phyloP scores from a whole-genome alignment of 805 yeast genomes.

The Candida oleophila region DNA sequence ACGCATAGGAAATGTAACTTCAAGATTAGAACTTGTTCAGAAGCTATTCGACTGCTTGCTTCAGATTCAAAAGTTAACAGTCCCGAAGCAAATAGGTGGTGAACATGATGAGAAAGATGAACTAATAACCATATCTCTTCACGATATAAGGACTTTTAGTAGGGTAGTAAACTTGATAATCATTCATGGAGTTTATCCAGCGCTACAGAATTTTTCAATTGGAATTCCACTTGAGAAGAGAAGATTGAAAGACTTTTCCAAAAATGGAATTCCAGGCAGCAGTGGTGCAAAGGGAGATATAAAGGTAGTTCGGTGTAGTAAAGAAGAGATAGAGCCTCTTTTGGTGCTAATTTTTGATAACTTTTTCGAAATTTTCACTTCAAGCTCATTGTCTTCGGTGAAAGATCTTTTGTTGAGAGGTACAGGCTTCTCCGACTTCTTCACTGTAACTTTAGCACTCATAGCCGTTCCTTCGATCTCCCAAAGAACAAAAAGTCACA shows the following conservation, averaged over 20 bases:
- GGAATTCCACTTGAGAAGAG: constrained; percentile 68
- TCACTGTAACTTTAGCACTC: constrained; percentile 49
- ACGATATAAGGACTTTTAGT: constrained; percentile 78
- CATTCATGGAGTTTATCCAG: constrained; percentile 69
- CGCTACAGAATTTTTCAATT: constrained; percentile 49
- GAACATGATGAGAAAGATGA: constrained; percentile 22
- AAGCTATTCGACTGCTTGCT: constrained; percentile 34
- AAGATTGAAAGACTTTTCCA: constrained; percentile 48
- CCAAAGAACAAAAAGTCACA: constrained; percentile 11
- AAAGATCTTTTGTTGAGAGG: constrained; percentile 58
- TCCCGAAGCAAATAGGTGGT: constrained; percentile 14
- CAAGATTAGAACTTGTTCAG: constrained; percentile 25
- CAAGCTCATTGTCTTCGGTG: constrained; percentile 44
- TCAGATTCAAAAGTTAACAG: constrained; percentile 32
- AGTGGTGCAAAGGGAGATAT: constrained; percentile 14
- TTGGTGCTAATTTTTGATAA: constrained; percentile 27
- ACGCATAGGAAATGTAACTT: constrained; percentile 4
- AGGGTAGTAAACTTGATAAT: constrained; percentile 63
- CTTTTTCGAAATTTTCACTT: constrained; percentile 33
- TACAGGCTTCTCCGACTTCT: constrained; percentile 61
- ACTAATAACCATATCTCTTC: constrained; percentile 68
- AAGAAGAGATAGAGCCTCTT: constrained; percentile 17
- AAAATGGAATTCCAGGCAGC: constrained; percentile 12
- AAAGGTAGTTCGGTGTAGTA: constrained; percentile 14
- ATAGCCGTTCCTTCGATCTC: constrained; percentile 27